Percentiles rank a stretch among this genome's conserved stretches.
phyloP scores from a whole-genome alignment of 495 filamentous ascomycete species.

The Podospora pseudopauciseta region DNA sequence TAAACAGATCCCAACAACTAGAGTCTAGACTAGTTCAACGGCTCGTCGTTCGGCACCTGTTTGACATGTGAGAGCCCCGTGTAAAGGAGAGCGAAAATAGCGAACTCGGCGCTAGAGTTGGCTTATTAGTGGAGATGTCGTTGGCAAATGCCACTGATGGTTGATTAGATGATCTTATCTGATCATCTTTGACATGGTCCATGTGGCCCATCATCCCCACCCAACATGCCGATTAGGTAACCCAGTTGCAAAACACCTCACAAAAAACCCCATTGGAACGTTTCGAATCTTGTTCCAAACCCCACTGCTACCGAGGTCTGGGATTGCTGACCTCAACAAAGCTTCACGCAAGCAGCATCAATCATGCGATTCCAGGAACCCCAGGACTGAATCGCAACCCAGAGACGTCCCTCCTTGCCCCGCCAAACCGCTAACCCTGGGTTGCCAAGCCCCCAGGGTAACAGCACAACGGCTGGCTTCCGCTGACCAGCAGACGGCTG shows the following conservation, averaged over 20 bases:
- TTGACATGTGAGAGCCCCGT: not conserved
- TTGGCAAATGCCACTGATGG: not conserved
- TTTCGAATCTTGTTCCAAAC: conserved; percentile 2
- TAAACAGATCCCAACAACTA: not conserved
- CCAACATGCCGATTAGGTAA: not conserved
- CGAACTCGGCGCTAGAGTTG: not conserved
- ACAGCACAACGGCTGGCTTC: not conserved
- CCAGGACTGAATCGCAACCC: not conserved
- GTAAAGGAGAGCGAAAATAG: not conserved
- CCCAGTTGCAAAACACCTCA: not conserved
- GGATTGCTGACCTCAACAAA: not conserved
- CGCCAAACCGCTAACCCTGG: not conserved
- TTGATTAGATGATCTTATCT: not conserved
- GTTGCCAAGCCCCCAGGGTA: not conserved
- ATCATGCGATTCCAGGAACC: not conserved
- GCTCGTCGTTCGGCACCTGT: not conserved
- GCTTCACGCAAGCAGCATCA: not conserved
- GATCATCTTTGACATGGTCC: not conserved
- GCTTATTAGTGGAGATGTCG: not conserved
- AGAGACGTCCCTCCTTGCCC: no score
- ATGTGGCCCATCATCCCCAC: not conserved
- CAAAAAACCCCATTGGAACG: not conserved
- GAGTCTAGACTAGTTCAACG: not conserved
- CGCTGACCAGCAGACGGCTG: not conserved
- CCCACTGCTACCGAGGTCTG: conserved; percentile 2